Conservation (phyloP, 2,329 filamentous ascomycete genomes). For the Aspergillus novoparasiticus region DNA sequence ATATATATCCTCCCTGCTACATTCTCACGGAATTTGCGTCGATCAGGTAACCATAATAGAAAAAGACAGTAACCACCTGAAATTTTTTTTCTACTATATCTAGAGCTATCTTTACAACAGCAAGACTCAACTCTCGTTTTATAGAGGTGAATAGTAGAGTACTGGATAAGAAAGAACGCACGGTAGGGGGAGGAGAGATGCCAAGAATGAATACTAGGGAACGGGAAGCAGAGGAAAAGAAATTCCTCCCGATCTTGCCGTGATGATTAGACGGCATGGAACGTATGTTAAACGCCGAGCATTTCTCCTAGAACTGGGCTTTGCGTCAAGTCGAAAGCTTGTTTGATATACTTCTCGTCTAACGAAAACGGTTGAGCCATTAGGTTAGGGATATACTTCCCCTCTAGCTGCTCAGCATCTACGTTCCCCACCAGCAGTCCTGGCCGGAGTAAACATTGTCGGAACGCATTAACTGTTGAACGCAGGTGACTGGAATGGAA, state of each 20-base stretch:
- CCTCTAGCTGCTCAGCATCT: constrained; percentile 88
- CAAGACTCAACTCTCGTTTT: neutral
- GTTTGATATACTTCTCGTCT: constrained; percentile 96
- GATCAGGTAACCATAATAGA: too few relatives aligned
- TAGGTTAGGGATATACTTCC: constrained; percentile 97
- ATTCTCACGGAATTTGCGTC: too few relatives aligned
- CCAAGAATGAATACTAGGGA: neutral
- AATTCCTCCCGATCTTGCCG: neutral
- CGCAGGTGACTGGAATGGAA: constrained; percentile 98
- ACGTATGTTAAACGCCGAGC: neutral
- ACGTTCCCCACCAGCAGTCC: constrained; percentile 59
- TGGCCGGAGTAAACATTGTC: constrained; percentile 69
- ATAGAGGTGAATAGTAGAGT: neutral
- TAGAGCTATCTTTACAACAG: neutral
- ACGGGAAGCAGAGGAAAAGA: neutral
- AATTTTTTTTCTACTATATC: neutral
- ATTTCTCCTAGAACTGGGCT: constrained; percentile 22
- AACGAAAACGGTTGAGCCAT: constrained; percentile 90
- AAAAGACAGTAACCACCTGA: too few relatives aligned
- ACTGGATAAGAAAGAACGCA: neutral
- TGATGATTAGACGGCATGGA: too few relatives aligned
- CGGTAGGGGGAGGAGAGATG: neutral
- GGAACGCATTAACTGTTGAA: constrained; percentile 95
- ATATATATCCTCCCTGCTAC: too few relatives aligned
- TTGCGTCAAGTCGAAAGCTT: constrained; percentile 86